Base-by-base conservation (phyloP, 2,329 filamentous ascomycete genomes). In the Apiospora aurea region DNA sequence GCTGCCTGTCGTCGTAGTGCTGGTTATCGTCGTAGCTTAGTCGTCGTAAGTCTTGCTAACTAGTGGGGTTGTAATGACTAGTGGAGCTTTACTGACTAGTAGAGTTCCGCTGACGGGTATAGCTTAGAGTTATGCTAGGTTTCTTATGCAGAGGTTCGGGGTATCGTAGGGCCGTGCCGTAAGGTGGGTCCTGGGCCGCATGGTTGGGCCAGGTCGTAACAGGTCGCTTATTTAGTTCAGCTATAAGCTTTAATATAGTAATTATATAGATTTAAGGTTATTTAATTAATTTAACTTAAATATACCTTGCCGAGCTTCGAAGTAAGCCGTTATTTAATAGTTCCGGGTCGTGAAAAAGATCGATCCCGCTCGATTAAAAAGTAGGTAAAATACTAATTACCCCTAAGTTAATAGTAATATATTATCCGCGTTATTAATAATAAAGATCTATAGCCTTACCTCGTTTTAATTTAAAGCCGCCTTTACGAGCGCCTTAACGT, bases 401-500 rank as follows among this genome's bases (percentile, higher is more conserved):
- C 38, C 61, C 8, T 43, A 8, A 1, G 38, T n/a, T 6, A 67
- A 16, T 8, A 67, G 38, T 6, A 24, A 1, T 11, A 10, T 51
- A 26, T 51, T 8, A 26, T 51, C 47, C 6, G 47, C 47, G n/a
- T 51, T 51, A 10, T 51, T n/a, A 10, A 51, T 26, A 26, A 51
- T 51, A 8, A 51, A n/a, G n/a, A 51, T n/a, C 47, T n/a, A 51
- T 11, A 8, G 21, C 1, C 47, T n/a, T 4, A 6, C 47, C n/a
- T 51, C 47, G n/a, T 51, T n/a, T 26, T n/a, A n/a, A 51, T n/a
- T 10, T 3, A 51, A n/a, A 51, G n/a, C 47, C n/a, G 21, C n/a
- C 47, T 26, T n/a, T 4, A 82, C 81, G 26, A 84, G 61, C 34
- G 34, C 41, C 29, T 66, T 66, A 5, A 66, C 29, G 61, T 66